These are phyloP conservation scores for Kwoniella mangroviensis DNA, from an alignment of 768 basidiomycete genomes.

Conservation along the genomic window DNA sequence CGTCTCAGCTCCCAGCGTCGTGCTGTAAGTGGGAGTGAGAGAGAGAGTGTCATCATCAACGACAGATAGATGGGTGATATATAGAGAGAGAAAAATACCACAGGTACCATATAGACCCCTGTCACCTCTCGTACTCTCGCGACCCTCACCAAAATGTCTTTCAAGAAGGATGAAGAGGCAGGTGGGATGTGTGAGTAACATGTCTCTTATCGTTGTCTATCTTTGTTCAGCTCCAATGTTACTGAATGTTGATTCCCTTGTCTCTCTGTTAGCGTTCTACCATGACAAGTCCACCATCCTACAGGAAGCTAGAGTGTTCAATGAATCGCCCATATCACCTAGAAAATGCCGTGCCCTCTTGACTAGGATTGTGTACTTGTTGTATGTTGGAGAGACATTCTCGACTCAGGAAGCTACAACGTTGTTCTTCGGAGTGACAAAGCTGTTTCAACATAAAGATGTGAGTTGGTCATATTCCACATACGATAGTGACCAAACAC, in stretches of 20 bases:
- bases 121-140: background rate
- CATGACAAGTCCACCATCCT: constrained; percentile 95
- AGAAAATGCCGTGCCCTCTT: constrained; percentile 94
- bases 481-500: background rate
- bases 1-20: constrained; percentile 2
- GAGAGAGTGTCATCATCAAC: background rate
- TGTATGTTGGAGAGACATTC: constrained; percentile 95
- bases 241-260: background rate
- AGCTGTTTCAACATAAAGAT: constrained; percentile 99
- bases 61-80: background rate
- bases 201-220: background rate
- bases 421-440: constrained; percentile 97
- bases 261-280: constrained; percentile 49
- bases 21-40: constrained; percentile 12
- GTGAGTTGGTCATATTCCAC: constrained; percentile 63
- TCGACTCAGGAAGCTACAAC: constrained; percentile 94
- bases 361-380: constrained; percentile 92
- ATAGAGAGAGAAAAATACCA: background rate
- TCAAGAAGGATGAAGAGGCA: constrained; percentile 95
- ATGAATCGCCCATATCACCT: constrained; percentile 97
- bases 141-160: constrained; percentile 62
- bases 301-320: constrained; percentile 98
- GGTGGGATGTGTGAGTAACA: constrained; percentile 73
- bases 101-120: background rate
- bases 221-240: background rate